Evolutionary conservation across 2,329 filamentous ascomycete genomes (phyloP), one percentile per base, ranked within the genome.

Genomic region (Hansfordia pulvinata): DNA sequence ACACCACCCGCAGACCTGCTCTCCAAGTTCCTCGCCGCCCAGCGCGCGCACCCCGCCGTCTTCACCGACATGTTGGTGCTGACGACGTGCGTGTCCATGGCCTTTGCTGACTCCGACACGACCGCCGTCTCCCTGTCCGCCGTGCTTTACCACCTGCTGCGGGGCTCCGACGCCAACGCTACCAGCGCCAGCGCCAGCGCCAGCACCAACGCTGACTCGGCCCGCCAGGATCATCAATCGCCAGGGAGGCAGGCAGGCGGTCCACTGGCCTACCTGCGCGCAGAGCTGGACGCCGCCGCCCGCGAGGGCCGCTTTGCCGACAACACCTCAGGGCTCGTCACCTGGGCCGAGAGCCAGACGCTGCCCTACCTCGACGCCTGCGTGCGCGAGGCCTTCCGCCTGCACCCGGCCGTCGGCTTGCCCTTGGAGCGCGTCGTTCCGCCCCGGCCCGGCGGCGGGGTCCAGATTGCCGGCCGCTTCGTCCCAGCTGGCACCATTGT

Each of bases 351-450:
- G 49, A 64, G 62, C 25, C 76, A 82, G 46, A 68, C 66, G 29
- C 60, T 90, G 2, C 69, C 71, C 0, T 90, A 86, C 46, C 68
- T 90, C 5, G 77, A 85, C 41, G 81, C 80, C 4, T 75, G 73
- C 29, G 64, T 88, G 40, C 81, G 86, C 42, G 82, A 90, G 48
- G 69, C 76, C 4, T 81, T 86, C 55, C 69, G 80, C 9, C 46
- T 84, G 38, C 78, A 86, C 45, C 81, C 82, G 0, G 77, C 80
- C 0, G 65, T 76, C 0, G 81, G 79, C 0, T 54, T 86, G 5
- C 72, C 76, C 0, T 58, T 88, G 22, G 81, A 88, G 49, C 67
- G 82, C 32, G 58, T 86, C 23, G 76, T 82, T 0, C n/a, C n/a
- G n/a, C n/a, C n/a, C n/a, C n/a, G n/a, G n/a, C 81, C 81, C 0